phyloP scores from a whole-genome alignment of 2,329 filamentous ascomycete genomes.

The Penicillium vulpinum region DNA sequence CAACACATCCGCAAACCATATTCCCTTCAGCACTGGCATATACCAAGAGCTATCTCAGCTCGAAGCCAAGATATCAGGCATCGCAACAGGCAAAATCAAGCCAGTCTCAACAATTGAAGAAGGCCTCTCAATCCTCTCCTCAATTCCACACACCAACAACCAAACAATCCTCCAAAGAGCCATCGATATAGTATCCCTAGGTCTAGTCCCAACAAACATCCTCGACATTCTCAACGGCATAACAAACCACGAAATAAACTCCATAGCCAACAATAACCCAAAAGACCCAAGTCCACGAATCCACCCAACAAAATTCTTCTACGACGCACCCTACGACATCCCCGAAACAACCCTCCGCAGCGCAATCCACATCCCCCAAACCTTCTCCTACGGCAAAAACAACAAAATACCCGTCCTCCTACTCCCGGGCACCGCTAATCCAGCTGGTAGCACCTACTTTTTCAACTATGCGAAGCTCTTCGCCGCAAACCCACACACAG shows the following conservation, averaged over 20 bases:
- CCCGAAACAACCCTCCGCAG: slow-evolving; percentile 3
- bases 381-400: neutral
- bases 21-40: neutral
- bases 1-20: neutral
- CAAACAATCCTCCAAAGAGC: neutral
- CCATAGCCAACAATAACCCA: slow-evolving; percentile 7
- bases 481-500: neutral
- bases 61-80: neutral
- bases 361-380: slow-evolving; percentile 5
- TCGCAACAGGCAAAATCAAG: neutral
- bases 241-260: slow-evolving; percentile 7
- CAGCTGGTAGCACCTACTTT: slow-evolving; percentile 6
- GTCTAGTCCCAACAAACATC: neutral
- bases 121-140: neutral
- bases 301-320: slow-evolving; percentile 1
- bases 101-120: neutral
- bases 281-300: neutral
- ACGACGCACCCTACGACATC: slow-evolving; percentile 8
- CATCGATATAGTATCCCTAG: neutral
- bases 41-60: neutral
- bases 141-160: neutral
- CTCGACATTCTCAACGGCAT: neutral
- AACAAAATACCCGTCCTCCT: slow-evolving; percentile 3
- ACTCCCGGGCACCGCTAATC: slow-evolving; percentile 5
- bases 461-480: slow-evolving; percentile 9